Evolutionary conservation across 2,329 filamentous ascomycete species (phyloP).

Genomic region (Colletotrichum camelliae): DNA sequence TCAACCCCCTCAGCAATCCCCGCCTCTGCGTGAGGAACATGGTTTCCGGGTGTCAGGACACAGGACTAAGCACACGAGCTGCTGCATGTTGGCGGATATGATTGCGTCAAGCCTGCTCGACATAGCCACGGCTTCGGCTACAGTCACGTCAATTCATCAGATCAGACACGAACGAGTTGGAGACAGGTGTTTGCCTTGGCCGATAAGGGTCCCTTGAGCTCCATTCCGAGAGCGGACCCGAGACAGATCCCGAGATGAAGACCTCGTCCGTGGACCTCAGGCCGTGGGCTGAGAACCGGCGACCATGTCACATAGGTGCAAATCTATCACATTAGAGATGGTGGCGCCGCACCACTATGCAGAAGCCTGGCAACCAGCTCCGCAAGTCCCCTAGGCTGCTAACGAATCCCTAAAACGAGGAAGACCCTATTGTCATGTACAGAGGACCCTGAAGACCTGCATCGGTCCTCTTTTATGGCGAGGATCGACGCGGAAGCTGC

Average conservation of each 20-base stretch:
- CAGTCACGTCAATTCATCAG: background rate
- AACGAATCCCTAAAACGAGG: background rate
- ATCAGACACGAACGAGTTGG: background rate
- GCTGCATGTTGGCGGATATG: background rate
- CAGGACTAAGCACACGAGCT: background rate
- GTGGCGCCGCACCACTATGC: background rate
- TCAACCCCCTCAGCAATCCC: background rate
- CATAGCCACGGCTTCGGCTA: background rate
- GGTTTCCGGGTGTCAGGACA: background rate
- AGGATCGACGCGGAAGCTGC: conserved; percentile 2
- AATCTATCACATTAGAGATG: background rate
- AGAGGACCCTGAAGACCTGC: conserved; percentile 5
- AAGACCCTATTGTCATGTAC: conserved; percentile 5
- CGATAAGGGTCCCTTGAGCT: background rate
- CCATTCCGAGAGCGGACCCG: background rate
- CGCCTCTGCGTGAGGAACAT: background rate
- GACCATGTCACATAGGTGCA: background rate
- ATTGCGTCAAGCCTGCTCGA: background rate
- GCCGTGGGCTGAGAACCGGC: background rate
- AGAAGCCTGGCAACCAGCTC: background rate
- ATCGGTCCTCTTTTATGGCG: background rate
- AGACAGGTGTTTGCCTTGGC: background rate
- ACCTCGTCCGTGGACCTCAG: background rate
- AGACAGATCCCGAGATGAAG: background rate
- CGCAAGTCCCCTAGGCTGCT: background rate